Base-by-base conservation (phyloP, 139 green algal genomes). In the Haematococcus lacustris region DNA sequence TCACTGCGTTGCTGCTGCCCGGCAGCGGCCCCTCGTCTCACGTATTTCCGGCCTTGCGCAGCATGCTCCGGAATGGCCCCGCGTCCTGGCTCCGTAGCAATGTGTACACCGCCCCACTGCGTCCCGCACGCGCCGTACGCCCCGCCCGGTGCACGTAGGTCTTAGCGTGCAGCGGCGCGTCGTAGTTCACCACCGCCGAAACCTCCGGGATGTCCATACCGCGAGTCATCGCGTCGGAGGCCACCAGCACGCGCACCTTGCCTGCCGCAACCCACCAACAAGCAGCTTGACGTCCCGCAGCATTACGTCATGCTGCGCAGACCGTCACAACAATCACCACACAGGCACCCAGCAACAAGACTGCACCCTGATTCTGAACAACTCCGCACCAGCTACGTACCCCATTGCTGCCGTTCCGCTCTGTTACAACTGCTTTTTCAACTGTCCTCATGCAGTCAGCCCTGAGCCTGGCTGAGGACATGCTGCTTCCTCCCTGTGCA, bases 81-180 rank as follows among this genome's bases (percentile, higher is more conserved):
- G 95, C 87, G 41, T 98, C 91, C 74, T 96, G 86, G 28, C 77
- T 75, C 25, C 86, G 83, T 38, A 98, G 76, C 39, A 98, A 73
- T 0, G 88, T 93, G 78, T 88, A 88, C 53, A 89, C 88, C 3
- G 68, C 38, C 0, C 90, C 90, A 1, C 41, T 4, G 5, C 75
- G 70, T 17, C 91, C 91, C 13, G 91, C 92, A n/a, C 92, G 79
- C 0, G 92, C 92, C 3, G 91, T 96, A 41, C 92, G 87, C 1
- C 92, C 92, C 0, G 88, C 89, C 2, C 80, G 68, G 70, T 89
- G 84, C 41, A 88, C 80, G 50, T 90, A 90, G 9, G 81, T 88
- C 73, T 97, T 98, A 3, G 87, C 80, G 70, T 97, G 94, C 38
- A 89, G 78, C 5, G 94, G 94, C 0, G 85, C 81, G 64, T 97